Evolutionary conservation across 345 rosid genomes (phyloP), one percentile per base, ranked within the genome.

Genomic region (Syzygium aqueum): DNA sequence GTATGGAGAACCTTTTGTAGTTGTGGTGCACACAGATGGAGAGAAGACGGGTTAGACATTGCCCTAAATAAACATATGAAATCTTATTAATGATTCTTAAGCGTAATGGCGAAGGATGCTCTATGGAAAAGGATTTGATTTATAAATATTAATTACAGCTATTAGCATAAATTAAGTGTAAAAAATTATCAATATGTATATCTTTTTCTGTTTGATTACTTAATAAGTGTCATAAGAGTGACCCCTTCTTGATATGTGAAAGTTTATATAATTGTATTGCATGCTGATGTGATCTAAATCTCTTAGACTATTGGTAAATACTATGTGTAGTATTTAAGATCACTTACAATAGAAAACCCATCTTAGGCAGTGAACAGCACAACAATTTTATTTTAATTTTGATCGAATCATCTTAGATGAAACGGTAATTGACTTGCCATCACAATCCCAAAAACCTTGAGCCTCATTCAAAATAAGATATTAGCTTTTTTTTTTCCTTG

Each of bases 241-340:
- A 27, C 65, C 3, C 3, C n/a, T 59, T 59, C 30, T 59, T 27
- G 27, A 59, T 27, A 25, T 59, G 30, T 59, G 28, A 11, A 59
- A 27, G 28, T 59, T 59, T 27, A 59, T 27, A 59, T 5, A 11
- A 59, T 59, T 59, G 7, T 59, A 0, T 59, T 0, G 30, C 65
- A 11, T 57, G 63, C 1, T 59, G 3, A 14, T 59, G 16, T 0
- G 0, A 59, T 25, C 1, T 11, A 0, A 25, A 59, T 59, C 15
- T 59, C 65, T 59, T 59, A 11, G 7, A 59, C 2, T 5, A 59
- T 27, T 25, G 11, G 65, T 59, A 59, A 59, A 59, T 25, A 27
- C 11, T 25, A 59, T 25, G 7, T 27, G 30, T 11, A 59, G 65
- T 59, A 27, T 5, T 59, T 11, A 59, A 59, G 65, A 59, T 27